Evolutionary conservation across 768 basidiomycete species (phyloP), one percentile per base, ranked within the genome.

Genomic region (Leucogyrophana mollusca): DNA sequence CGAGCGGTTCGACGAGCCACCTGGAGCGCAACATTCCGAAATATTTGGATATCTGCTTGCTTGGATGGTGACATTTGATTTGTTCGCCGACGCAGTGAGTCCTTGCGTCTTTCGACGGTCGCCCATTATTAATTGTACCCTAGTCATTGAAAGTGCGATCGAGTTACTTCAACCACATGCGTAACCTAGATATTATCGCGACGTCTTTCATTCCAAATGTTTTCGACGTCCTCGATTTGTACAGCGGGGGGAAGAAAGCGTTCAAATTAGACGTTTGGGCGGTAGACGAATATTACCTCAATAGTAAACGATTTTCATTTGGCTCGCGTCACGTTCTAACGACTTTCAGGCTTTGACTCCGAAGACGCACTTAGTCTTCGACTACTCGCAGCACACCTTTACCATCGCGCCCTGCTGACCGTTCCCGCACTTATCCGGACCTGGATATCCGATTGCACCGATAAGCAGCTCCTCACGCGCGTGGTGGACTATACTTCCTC

Each of bases 31-130:
- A 17, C 25, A 7, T 16, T 21, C 39, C 4, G 73, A 70, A 40
- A 59, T 78, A 2, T 82, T 89, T 50, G 82, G 85, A 3, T 79
- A 80, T 51, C 67, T 96, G n/a, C 75, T 96, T 8, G 79, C 77
- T 2, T 96, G 93, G 94, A 89, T 94, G 85, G 68, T 91, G n/a
- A 61, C 85, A 1, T 85, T 96, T 51, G 90, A 94, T 57, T 71
- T 87, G 16, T 96, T 96, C 65, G 70, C 72, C 20, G 83, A 90
- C 61, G 87, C 91, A 8, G 94, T 94, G 61, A 52, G 90, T 73
- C 44, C 30, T 34, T 43, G 4, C 18, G 17, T 3, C 16, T 23
- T 30, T 18, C 14, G 7, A 27, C 16, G 2, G 16, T 3, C 11
- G 8, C 13, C 11, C 13, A 4, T n/a, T 34, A 17, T 46, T 52